Conservation (phyloP, 116 monocot genomes). For the Dioscorea cayenensis region DNA sequence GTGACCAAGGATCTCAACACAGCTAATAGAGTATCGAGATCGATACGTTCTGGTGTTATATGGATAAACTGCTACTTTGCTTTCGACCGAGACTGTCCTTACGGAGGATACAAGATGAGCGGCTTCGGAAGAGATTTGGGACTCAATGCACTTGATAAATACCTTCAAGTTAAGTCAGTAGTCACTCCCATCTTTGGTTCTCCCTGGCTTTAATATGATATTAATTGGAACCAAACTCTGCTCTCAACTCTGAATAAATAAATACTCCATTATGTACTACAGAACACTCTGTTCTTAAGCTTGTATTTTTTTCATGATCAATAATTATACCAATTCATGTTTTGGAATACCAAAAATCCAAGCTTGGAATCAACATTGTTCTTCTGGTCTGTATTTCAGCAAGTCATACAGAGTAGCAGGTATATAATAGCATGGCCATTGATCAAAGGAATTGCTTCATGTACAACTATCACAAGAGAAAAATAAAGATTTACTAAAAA, state of each 20-base stretch:
- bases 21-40: slow-evolving; percentile 12
- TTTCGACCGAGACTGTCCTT: slow-evolving; percentile 1
- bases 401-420: no score
- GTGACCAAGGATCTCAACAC: slow-evolving; percentile 21
- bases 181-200: slow-evolving; percentile 13
- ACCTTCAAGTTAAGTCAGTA: slow-evolving; percentile 4
- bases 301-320: no score
- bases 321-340: no score
- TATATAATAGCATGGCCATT: no score
- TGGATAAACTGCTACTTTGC: slow-evolving; percentile 16
- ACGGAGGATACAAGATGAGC: slow-evolving; percentile 15
- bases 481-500: no score
- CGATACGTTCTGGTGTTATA: slow-evolving; percentile 4
- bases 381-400: no score
- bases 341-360: no score
- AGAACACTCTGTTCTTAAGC: background rate
- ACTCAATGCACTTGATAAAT: slow-evolving; percentile 8
- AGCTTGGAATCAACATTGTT: no score
- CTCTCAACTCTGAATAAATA: background rate
- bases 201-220: slow-evolving; percentile 8
- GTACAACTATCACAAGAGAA: no score
- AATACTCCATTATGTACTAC: background rate
- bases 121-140: slow-evolving; percentile 5
- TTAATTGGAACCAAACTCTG: background rate
- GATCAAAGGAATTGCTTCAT: no score